Percentiles rank a stretch among this genome's conserved stretches.
phyloP scores from a whole-genome alignment of 2,329 filamentous ascomycete species.

The Pseudocercospora fuligena region DNA sequence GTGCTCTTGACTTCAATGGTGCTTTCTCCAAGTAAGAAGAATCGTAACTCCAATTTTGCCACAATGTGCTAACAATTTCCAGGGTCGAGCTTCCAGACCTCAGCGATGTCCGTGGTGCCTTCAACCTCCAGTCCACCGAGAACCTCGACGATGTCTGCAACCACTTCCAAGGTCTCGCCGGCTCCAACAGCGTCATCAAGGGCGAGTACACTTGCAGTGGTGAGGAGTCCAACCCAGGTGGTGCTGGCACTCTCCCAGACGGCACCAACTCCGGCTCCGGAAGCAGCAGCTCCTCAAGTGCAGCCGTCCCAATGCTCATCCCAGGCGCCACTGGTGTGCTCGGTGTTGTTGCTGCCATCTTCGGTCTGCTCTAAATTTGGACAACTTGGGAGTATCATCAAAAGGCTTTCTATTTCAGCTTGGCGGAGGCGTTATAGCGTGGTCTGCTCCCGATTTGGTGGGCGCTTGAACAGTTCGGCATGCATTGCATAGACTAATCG shows the following conservation, averaged over 20 bases:
- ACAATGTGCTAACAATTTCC: constrained; percentile 39
- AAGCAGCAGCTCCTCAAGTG: constrained; percentile 38
- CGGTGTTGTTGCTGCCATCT: constrained; percentile 54
- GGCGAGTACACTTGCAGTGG: constrained; percentile 51
- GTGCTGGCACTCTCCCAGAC: constrained; percentile 37
- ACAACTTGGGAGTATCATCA: constrained; percentile 8
- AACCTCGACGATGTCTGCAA: constrained; percentile 48
- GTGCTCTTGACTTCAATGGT: constrained; percentile 84
- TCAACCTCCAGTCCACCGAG: constrained; percentile 55
- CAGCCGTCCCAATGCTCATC: constrained; percentile 49
- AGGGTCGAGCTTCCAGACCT: constrained; percentile 72
- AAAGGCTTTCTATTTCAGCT: constrained; percentile 29
- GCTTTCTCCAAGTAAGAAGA: constrained; percentile 77
- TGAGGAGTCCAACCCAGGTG: constrained; percentile 40
- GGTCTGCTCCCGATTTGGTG: constrained; percentile 25
- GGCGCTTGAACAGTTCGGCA: constrained; percentile 31
- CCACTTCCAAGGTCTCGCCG: constrained; percentile 47
- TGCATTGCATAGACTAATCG: constrained; percentile 44
- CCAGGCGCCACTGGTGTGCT: constrained; percentile 50
- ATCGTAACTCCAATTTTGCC: background rate
- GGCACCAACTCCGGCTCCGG: constrained; percentile 33
- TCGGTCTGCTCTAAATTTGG: constrained; percentile 49
- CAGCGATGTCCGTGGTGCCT: constrained; percentile 53
- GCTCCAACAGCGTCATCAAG: constrained; percentile 49
- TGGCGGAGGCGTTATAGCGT: constrained; percentile 28